Evolutionary conservation across 1,139 yeast species (phyloP).

Genomic region (Suhomyces chickasaworum): DNA sequence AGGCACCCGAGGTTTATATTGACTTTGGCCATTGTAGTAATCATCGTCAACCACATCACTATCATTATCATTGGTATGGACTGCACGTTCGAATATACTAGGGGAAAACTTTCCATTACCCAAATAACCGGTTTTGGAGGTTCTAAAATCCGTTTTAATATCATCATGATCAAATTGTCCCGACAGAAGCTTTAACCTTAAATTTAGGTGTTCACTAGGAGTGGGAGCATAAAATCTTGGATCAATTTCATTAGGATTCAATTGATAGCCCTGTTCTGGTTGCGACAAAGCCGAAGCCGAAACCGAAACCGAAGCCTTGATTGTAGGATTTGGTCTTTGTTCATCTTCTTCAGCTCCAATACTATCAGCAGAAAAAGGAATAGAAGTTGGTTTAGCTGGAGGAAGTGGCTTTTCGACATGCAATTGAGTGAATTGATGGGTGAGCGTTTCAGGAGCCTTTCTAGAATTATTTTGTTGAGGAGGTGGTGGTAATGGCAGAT

Average conservation of each 20-base stretch:
- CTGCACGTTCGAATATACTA: conserved; percentile 34
- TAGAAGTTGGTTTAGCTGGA: conserved; percentile 13
- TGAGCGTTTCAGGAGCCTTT: conserved; percentile 7
- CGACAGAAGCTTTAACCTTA: conserved; percentile 25
- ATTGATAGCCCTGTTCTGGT: conserved; percentile 14
- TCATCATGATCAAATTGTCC: conserved; percentile 25
- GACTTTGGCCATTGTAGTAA: conserved; percentile 34
- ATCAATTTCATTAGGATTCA: conserved; percentile 41
- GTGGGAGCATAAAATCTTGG: conserved; percentile 51
- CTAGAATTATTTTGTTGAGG: background rate
- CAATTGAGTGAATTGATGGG: conserved; percentile 6
- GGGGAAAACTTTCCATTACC: conserved; percentile 43
- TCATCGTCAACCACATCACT: conserved; percentile 25
- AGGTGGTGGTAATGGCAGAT: conserved; percentile 4
- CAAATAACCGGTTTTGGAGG: conserved; percentile 25
- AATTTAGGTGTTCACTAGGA: conserved; percentile 43
- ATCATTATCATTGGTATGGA: conserved; percentile 14
- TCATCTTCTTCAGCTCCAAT: conserved; percentile 38
- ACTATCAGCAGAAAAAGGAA: conserved; percentile 50
- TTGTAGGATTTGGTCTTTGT: no score
- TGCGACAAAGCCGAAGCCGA: no score
- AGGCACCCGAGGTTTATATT: conserved; percentile 48
- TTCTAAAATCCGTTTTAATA: conserved; percentile 22
- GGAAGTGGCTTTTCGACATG: conserved; percentile 7
- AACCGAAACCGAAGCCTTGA: no score